Base-by-base conservation (phyloP, 345 rosid genomes). In the Euphorbia tirucalli region DNA sequence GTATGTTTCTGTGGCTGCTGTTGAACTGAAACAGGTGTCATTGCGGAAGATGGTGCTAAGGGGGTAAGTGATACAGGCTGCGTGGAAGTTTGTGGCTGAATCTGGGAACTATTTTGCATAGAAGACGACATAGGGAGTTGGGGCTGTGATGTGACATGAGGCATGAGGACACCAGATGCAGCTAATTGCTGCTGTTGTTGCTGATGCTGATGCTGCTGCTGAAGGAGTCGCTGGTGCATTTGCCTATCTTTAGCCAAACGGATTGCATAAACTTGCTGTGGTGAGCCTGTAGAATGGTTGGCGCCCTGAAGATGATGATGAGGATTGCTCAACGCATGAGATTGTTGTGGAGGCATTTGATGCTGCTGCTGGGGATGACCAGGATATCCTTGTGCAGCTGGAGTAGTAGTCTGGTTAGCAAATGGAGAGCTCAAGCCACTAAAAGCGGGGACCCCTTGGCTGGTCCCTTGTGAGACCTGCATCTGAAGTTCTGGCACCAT, bases 71-170 rank as follows among this genome's bases (percentile, higher is more conserved):
- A 77, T 68, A 81, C 78, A 18, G 93, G 78, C 76, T 87, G 97
- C 41, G 87, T 46, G 19, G 89, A 83, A 39, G 87, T 56, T 59
- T 85, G 95, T 10, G 86, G 75, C 61, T 86, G 96, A 78, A 88
- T 79, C 80, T 85, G 97, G 72, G 94, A 81, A 77, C 80, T 87
- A 66, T 77, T 91, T 80, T 85, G 93, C 71, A 88, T 78, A 71
- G 98, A 72, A 31, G 96, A 75, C 22, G 99, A 88, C 44, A 84
- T 77, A 50, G 98, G 90, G 43, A 85, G 85, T 78, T 89, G 99
- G 72, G 87, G 54, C 73, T 74, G 91, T 71, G 88, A 78, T 72
- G 89, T 93, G 56, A 78, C 83, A 63, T 87, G 96, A 13, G 90
- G 81, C 89, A 85, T 76, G 75, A 80, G 69, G 69, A 84, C 67